These are phyloP conservation scores for Ploettnerulaceae sp. DNA, from an alignment of 2,329 filamentous ascomycete genomes.

Conservation along the genomic window DNA sequence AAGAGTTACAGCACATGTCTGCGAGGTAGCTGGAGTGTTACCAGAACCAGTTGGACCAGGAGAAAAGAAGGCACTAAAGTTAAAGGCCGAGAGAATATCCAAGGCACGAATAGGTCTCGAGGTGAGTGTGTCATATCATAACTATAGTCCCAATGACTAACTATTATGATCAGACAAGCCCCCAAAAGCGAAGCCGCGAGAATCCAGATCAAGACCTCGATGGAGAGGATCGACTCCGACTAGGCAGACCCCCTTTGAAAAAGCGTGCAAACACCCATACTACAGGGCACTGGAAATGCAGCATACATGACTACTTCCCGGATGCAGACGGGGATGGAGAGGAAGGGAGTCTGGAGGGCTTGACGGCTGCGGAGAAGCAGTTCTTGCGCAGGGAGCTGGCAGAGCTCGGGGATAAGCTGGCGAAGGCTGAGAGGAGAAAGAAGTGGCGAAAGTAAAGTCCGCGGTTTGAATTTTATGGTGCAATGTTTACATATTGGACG, in stretches of 20 bases:
- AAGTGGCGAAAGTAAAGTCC: neutral
- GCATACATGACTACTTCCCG: conserved; percentile 19
- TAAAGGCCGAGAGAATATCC: neutral
- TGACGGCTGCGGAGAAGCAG: conserved; percentile 10
- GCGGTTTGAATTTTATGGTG: neutral
- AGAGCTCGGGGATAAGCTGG: conserved; percentile 12
- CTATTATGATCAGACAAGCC: neutral
- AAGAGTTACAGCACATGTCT: too few relatives aligned
- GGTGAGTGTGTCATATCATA: conserved; percentile 1
- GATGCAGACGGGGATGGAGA: neutral
- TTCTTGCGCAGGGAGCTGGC: conserved; percentile 13
- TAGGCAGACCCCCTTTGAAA: conserved; percentile 11
- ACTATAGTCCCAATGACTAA: neutral
- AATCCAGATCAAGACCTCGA: conserved; percentile 18
- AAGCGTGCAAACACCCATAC: neutral
- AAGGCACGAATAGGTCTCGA: conserved; percentile 8
- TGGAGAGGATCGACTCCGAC: conserved; percentile 21
- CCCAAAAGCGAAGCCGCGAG: conserved; percentile 12
- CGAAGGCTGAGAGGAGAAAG: conserved; percentile 5
- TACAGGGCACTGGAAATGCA: conserved; percentile 17
- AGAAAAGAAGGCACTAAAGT: conserved; percentile 14
- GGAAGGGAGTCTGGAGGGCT: neutral
- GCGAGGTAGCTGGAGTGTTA: too few relatives aligned
- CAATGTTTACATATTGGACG: neutral
- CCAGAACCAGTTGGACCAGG: conserved; percentile 14